These are phyloP conservation scores for Panus rudis DNA, from an alignment of 768 basidiomycete genomes.

Conservation along the genomic window DNA sequence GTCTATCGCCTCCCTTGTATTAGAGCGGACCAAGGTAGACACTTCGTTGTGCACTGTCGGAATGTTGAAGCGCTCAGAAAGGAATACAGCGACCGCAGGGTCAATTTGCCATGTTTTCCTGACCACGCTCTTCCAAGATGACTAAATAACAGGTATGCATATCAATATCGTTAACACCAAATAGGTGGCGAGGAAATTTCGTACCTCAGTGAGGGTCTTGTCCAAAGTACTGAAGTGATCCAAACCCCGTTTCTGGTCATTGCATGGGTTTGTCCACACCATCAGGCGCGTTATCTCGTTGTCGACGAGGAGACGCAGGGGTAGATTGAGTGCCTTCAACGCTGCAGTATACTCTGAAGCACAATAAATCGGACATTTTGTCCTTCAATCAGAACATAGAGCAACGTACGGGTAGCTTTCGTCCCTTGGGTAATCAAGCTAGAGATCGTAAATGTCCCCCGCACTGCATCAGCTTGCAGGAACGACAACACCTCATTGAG, in stretches of 20 bases:
- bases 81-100: slow-evolving; percentile 75
- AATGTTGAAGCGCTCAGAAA: slow-evolving; percentile 85
- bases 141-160: slow-evolving; percentile 29
- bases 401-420: slow-evolving; percentile 21
- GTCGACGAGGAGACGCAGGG: slow-evolving; percentile 80
- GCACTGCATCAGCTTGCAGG: slow-evolving; percentile 66
- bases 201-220: slow-evolving; percentile 60
- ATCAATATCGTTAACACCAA: neutral
- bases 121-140: slow-evolving; percentile 59
- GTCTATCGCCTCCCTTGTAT: slow-evolving; percentile 61
- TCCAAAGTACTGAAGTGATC: slow-evolving; percentile 55
- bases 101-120: slow-evolving; percentile 76
- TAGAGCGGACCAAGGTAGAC: slow-evolving; percentile 62
- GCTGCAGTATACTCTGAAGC: slow-evolving; percentile 46
- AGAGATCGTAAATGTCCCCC: slow-evolving; percentile 50
- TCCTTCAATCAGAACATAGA: slow-evolving; percentile 3
- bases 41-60: slow-evolving; percentile 65
- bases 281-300: slow-evolving; percentile 81
- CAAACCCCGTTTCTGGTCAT: slow-evolving; percentile 61
- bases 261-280: slow-evolving; percentile 88
- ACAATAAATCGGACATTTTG: slow-evolving; percentile 3
- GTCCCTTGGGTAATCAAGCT: slow-evolving; percentile 50
- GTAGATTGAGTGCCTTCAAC: slow-evolving; percentile 62
- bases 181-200: slow-evolving; percentile 15
- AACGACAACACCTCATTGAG: slow-evolving; percentile 78